These are phyloP conservation scores for Suhomyces coccinellae DNA, from an alignment of 1,139 yeast genomes.

Conservation along the genomic window DNA sequence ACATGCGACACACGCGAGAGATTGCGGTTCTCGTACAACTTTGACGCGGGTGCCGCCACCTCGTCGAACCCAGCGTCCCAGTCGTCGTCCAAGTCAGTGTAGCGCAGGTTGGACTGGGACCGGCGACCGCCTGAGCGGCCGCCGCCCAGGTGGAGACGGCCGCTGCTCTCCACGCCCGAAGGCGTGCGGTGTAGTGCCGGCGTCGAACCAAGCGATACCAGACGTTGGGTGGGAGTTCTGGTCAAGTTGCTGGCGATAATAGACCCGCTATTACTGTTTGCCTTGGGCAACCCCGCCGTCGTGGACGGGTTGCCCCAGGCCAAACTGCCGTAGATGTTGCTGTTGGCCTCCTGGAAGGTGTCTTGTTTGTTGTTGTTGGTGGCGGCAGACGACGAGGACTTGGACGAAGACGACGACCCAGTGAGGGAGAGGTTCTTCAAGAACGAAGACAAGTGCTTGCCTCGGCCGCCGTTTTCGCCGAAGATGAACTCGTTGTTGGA, in stretches of 20 bases:
- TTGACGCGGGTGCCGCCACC: slow-evolving; percentile 14
- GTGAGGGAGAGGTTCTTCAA: slow-evolving; percentile 50
- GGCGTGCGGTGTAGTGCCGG: slow-evolving; percentile 17
- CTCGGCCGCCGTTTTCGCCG: slow-evolving; percentile 68
- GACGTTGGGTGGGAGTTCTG: slow-evolving; percentile 23
- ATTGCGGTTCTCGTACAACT: slow-evolving; percentile 2
- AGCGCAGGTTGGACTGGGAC: slow-evolving; percentile 25
- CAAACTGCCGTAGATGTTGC: slow-evolving; percentile 44
- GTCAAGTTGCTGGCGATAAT: slow-evolving; percentile 14
- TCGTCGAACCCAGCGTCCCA: slow-evolving; percentile 87
- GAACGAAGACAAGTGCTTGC: slow-evolving; percentile 61
- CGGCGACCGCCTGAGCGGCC: slow-evolving; percentile 7
- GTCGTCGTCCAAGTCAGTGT: slow-evolving; percentile 78
- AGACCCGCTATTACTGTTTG: slow-evolving; percentile 19
- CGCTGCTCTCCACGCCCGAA: slow-evolving; percentile 6
- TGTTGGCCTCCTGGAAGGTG: slow-evolving; percentile 32
- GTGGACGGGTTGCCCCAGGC: slow-evolving; percentile 24
- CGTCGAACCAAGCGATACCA: slow-evolving; percentile 23
- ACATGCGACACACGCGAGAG: slow-evolving; percentile 6
- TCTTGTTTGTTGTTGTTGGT: slow-evolving; percentile 17
- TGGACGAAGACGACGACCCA: slow-evolving; percentile 19
- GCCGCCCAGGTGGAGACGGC: slow-evolving; percentile 3
- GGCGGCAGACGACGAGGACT: not conserved
- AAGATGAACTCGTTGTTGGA: slow-evolving; percentile 59
- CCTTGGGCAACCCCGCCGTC: slow-evolving; percentile 3